These are phyloP conservation scores for Plantago coronopus DNA, from an alignment of 305 asterid genomes.

Conservation along the genomic window DNA sequence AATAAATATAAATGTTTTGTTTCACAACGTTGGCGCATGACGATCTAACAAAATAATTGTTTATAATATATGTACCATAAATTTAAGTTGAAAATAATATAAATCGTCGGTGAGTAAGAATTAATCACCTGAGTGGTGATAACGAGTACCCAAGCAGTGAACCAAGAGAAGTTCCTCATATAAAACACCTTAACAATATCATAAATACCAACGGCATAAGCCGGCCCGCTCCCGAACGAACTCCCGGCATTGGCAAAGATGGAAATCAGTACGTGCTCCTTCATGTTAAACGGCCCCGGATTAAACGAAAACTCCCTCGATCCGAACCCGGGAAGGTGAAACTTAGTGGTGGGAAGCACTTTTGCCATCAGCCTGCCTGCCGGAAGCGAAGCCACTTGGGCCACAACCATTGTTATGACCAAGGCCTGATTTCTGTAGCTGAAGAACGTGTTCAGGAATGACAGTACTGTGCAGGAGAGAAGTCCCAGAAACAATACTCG, in stretches of 20 bases:
- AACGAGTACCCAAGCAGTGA: slow-evolving; percentile 39
- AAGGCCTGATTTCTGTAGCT: background rate
- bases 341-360: background rate
- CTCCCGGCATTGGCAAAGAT: slow-evolving; percentile 44
- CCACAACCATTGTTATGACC: background rate
- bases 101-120: too few species aligned
- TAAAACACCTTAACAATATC: slow-evolving; percentile 43
- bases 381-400: background rate
- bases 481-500: background rate
- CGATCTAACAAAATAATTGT: too few species aligned
- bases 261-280: slow-evolving; percentile 57
- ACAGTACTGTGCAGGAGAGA: background rate
- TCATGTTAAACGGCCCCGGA: slow-evolving; percentile 55
- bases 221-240: slow-evolving; percentile 31
- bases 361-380: background rate
- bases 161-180: slow-evolving; percentile 26
- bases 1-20: too few species aligned
- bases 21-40: too few species aligned
- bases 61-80: too few species aligned
- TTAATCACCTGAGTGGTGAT: slow-evolving; percentile 45
- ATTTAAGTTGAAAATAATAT: too few species aligned
- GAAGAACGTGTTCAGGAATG: background rate
- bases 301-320: slow-evolving; percentile 27
- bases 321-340: background rate
- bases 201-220: slow-evolving; percentile 50